Evolutionary conservation across 129 eudicot species (phyloP).

Genomic region (Gnaphalium uliginosum): DNA sequence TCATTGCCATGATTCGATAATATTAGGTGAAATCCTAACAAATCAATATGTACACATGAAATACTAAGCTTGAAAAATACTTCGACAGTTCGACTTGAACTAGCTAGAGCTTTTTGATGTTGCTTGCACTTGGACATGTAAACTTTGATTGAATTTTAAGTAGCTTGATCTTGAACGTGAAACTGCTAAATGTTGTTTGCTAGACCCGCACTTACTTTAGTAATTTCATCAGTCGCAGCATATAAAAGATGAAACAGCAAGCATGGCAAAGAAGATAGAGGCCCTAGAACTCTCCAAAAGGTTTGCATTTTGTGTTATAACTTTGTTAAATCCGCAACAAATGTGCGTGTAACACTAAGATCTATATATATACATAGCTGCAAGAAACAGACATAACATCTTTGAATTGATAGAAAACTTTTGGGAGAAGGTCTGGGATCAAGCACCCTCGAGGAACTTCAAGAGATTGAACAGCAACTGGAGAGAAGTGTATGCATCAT

Average conservation of each 20-base stretch:
- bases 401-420: conserved; percentile 49
- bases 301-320: conserved; percentile 32
- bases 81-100: neutral
- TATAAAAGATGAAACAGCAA: conserved; percentile 68
- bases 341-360: neutral
- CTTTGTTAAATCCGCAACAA: neutral
- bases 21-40: neutral
- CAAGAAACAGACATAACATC: neutral
- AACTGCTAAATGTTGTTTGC: neutral
- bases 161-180: no score
- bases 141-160: no score
- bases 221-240: conserved; percentile 42
- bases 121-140: no score
- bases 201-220: neutral
- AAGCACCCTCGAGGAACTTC: conserved; percentile 70
- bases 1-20: neutral
- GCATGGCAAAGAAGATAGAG: conserved; percentile 79
- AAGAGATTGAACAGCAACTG: conserved; percentile 64
- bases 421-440: conserved; percentile 72
- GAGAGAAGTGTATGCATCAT: conserved; percentile 61
- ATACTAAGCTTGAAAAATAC: neutral
- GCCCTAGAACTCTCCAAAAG: conserved; percentile 62
- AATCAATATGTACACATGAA: neutral
- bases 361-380: neutral
- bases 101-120: neutral